Base-by-base conservation (phyloP, 495 filamentous ascomycete genomes). In the Penicillium chermesinum region DNA sequence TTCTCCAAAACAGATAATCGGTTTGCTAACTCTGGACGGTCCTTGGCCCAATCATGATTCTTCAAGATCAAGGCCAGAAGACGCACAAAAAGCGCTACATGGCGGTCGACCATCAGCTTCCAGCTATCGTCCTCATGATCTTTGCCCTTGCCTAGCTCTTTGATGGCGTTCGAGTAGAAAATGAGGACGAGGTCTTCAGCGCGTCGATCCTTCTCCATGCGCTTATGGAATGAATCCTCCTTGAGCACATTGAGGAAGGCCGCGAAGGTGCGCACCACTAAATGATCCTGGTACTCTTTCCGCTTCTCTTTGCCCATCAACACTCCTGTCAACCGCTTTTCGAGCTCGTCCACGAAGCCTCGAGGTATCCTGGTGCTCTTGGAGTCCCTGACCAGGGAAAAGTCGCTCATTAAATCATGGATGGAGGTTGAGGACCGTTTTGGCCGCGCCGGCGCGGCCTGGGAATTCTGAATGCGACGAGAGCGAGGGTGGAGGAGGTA, bases 21-120 rank as follows among this genome's bases (percentile, higher is more conserved):
- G 53, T 72, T 80, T 53, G 84, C 82, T 45, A 99, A 76, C 61
- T 99, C 94, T 16, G 88, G 83, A 40, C 82, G 78, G 52, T 94
- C 88, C 56, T 84, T 80, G 16, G 81, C 82, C 84, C 84, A 87
- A 44, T 86, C 89, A 50, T 88, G 76, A 50, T 87, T 84, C 57
- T 85, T 88, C 52, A 97, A 65, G 19, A 88, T 86, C 53, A 82
- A 77, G 53, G 80, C 82, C 51, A 97, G 80, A 16, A 99, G 76
- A 35, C 94, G 84, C 52, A 99, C 84, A 59, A 99, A 97, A 38
- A 99, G 79, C 21, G 94, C 94, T 50, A 97, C 82, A 63, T 99
- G 94, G 42, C 91, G 79, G 59, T 99, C 94, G 10, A 93, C 89
- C 68, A 97, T 84, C 36, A 85, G 74, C 69, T 89, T 96, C 89